Evolutionary conservation across 345 rosid genomes (phyloP).

Genomic region (Citrus maxima): DNA sequence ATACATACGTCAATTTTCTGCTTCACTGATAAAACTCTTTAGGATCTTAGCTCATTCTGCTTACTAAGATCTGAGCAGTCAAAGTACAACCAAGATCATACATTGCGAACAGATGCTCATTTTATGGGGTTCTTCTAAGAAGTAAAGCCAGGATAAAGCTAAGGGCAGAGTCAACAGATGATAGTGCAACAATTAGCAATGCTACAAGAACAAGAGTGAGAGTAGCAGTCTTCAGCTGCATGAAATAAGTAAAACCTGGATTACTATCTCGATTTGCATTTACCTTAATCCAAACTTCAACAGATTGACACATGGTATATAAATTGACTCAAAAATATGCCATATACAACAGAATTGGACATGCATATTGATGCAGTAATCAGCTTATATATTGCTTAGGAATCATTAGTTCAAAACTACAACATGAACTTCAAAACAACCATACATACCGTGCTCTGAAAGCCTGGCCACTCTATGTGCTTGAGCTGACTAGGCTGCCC

Average conservation of each 20-base stretch:
- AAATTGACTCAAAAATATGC: not conserved
- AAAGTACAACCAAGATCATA: not conserved
- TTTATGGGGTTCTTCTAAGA: conserved; percentile 50
- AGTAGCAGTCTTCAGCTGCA: conserved; percentile 78
- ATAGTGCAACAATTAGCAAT: conserved; percentile 57
- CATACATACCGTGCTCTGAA: conserved; percentile 56
- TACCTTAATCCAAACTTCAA: not conserved
- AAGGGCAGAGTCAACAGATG: conserved; percentile 65
- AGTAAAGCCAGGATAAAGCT: conserved; percentile 54
- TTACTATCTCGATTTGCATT: not conserved
- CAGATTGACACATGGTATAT: not conserved
- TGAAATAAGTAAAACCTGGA: conserved; percentile 6
- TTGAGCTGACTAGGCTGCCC: conserved; percentile 86
- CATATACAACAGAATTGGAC: not conserved
- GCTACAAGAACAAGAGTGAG: conserved; percentile 72
- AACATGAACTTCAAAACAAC: not conserved
- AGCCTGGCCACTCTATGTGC: conserved; percentile 84
- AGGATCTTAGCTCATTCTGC: too few relatives aligned
- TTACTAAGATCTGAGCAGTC: not conserved
- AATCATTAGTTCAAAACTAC: not conserved
- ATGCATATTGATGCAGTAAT: not conserved
- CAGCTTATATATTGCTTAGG: not conserved
- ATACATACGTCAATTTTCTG: not conserved
- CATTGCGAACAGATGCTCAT: not conserved
- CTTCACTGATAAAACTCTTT: not conserved